Conservation (phyloP, 805 yeast species). For the Wickerhamomyces silvicola region DNA sequence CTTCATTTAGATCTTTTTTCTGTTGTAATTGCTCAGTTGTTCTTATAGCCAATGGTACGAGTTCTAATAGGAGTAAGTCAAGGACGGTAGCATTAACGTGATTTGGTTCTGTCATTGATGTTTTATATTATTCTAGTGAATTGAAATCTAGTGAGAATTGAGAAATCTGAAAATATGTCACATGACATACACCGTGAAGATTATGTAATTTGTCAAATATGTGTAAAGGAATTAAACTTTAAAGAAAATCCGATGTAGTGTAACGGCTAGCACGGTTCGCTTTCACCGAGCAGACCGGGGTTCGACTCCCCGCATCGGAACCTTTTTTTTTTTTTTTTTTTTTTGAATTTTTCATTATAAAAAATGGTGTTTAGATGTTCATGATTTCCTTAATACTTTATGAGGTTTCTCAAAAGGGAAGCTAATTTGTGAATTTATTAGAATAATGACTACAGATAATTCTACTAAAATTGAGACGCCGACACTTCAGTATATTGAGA, state of each 20-base stretch:
- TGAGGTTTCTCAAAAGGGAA: too few species aligned
- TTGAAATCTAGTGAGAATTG: not conserved
- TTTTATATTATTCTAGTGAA: not conserved
- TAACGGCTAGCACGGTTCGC: slow-evolving; percentile 82
- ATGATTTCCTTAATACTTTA: too few species aligned
- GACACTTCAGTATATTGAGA: slow-evolving; percentile 39
- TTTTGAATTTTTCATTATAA: too few species aligned
- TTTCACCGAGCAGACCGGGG: slow-evolving; percentile 83
- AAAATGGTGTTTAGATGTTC: too few species aligned
- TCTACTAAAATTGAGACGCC: slow-evolving; percentile 6
- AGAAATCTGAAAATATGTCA: not conserved
- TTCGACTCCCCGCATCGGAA: slow-evolving; percentile 86
- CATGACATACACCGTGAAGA: too few species aligned
- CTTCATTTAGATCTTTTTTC: slow-evolving; percentile 8
- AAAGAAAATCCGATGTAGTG: slow-evolving; percentile 66
- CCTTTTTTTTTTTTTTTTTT: slow-evolving; percentile 22
- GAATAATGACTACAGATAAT: not conserved
- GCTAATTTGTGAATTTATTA: too few species aligned
- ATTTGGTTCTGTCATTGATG: not conserved
- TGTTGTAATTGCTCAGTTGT: slow-evolving; percentile 42
- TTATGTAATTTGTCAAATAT: too few species aligned
- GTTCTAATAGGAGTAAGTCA: slow-evolving; percentile 65
- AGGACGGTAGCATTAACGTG: slow-evolving; percentile 48
- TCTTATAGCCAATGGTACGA: slow-evolving; percentile 65
- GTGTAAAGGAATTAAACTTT: too few species aligned